A percentile compares a stretch with the other conserved stretches of the same genome.
phyloP scores from a whole-genome alignment of 805 yeast genomes.

The Starmerella stigmatis region DNA sequence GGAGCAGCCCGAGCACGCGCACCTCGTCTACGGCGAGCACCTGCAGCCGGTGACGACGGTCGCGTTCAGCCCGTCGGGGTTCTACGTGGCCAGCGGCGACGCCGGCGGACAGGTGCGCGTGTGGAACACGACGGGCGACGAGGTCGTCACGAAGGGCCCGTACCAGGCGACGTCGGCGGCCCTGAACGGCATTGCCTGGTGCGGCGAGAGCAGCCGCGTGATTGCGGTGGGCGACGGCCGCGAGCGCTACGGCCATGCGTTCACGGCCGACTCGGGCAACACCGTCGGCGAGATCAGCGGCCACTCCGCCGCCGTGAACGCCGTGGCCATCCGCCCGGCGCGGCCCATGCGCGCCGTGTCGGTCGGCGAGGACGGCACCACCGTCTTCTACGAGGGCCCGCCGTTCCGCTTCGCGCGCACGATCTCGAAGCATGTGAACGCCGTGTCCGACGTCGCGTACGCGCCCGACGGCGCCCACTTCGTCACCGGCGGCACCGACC shows the following conservation, averaged over 20 bases:
- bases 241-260: conserved; percentile 84
- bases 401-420: conserved; percentile 80
- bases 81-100: conserved; percentile 85
- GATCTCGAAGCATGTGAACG: conserved; percentile 64
- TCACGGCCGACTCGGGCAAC: conserved; percentile 90
- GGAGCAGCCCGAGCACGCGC: conserved; percentile 39
- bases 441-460: conserved; percentile 69
- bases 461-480: conserved; percentile 69
- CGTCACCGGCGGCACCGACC: conserved; percentile 78
- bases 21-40: conserved; percentile 64
- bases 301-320: conserved; percentile 72
- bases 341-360: conserved; percentile 93
- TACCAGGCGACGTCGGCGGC: conserved; percentile 70
- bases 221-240: conserved; percentile 94
- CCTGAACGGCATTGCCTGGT: conserved; percentile 82
- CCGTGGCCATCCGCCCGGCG: conserved; percentile 70
- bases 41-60: conserved; percentile 67
- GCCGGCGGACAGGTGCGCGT: conserved; percentile 78
- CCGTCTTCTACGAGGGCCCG: conserved; percentile 82
- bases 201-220: conserved; percentile 70
- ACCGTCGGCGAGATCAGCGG: conserved; percentile 95
- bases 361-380: conserved; percentile 75
- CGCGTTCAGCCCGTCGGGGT: conserved; percentile 79
- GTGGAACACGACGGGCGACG: conserved; percentile 44
- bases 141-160: conserved; percentile 61